Conservation (phyloP, 805 yeast genomes). For the Wickerhamiella qilinensis region DNA sequence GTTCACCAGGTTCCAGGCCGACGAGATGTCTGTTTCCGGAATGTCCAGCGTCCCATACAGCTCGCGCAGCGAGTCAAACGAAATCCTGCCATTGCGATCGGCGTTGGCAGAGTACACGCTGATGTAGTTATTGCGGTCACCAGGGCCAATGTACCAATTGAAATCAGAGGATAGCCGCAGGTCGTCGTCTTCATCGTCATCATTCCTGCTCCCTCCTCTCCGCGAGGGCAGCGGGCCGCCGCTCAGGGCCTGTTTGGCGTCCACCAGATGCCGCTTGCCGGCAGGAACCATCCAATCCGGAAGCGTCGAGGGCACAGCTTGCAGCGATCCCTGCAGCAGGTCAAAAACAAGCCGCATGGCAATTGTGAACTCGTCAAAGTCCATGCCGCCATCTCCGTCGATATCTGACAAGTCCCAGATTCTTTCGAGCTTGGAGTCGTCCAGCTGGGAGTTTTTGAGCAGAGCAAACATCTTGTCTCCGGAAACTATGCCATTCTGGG, state of each 20-base stretch:
- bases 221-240: constrained; percentile 6
- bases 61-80: constrained; percentile 52
- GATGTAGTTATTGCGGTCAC: constrained; percentile 65
- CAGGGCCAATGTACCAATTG: constrained; percentile 94
- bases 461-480: constrained; percentile 80
- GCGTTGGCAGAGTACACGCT: constrained; percentile 56
- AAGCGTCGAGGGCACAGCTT: constrained; percentile 47
- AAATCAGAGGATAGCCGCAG: constrained; percentile 50
- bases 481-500: constrained; percentile 58
- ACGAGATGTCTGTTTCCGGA: constrained; percentile 69
- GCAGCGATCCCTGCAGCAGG: constrained; percentile 55
- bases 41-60: constrained; percentile 56
- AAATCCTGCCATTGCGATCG: constrained; percentile 66
- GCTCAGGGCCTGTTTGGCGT: constrained; percentile 53
- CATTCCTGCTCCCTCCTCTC: constrained; percentile 7
- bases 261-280: constrained; percentile 67
- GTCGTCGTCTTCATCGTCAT: constrained; percentile 43
- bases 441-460: constrained; percentile 73
- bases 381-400: constrained; percentile 80
- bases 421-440: constrained; percentile 57
- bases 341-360: constrained; percentile 94
- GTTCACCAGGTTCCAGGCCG: constrained; percentile 91
- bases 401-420: constrained; percentile 83
- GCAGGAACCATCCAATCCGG: constrained; percentile 93
- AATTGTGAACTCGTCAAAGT: constrained; percentile 94